Conservation (phyloP, 495 filamentous ascomycete species). For the Hapsidospora chrysogenum region DNA sequence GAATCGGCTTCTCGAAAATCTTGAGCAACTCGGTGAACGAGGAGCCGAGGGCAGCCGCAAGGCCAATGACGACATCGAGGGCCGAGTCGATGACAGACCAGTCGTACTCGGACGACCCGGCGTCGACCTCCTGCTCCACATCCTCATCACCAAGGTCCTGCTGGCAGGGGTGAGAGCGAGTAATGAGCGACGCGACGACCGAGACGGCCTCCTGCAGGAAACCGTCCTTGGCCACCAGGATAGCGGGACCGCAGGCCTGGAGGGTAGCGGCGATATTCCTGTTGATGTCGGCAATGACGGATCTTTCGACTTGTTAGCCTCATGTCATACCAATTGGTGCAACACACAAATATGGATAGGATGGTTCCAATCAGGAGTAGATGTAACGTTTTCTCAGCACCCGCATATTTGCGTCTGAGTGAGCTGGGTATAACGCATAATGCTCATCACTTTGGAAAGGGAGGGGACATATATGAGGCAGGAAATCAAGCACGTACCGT, state of each 20-base stretch:
- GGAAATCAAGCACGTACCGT: conserved; percentile 44
- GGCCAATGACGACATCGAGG: conserved; percentile 70
- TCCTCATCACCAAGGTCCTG: conserved; percentile 69
- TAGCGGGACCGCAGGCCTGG: conserved; percentile 77
- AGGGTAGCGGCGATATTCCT: conserved; percentile 85
- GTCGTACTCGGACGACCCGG: conserved; percentile 87
- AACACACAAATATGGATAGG: conserved; percentile 1
- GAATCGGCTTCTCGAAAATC: conserved; percentile 74
- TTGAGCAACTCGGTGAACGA: conserved; percentile 82
- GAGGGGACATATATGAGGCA: conserved; percentile 5
- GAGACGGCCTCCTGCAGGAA: conserved; percentile 39
- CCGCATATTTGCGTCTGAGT: conserved; percentile 81
- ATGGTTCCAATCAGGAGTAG: conserved; percentile 11
- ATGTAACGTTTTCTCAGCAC: conserved; percentile 75
- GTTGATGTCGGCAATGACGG: conserved; percentile 88
- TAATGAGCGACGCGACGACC: conserved; percentile 61
- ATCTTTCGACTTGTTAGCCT: conserved; percentile 43
- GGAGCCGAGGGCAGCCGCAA: conserved; percentile 65
- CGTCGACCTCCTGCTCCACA: conserved; percentile 47
- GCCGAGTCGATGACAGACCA: conserved; percentile 93
- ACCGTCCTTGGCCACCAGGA: conserved; percentile 53
- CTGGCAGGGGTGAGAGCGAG: conserved; percentile 82
- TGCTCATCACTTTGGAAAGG: conserved; percentile 58
- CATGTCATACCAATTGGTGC: neutral
- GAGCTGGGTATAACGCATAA: conserved; percentile 96